Evolutionary conservation across 2,329 filamentous ascomycete species (phyloP), one percentile per base, ranked within the genome.

Genomic region (Cladobotryum mycophilum): DNA sequence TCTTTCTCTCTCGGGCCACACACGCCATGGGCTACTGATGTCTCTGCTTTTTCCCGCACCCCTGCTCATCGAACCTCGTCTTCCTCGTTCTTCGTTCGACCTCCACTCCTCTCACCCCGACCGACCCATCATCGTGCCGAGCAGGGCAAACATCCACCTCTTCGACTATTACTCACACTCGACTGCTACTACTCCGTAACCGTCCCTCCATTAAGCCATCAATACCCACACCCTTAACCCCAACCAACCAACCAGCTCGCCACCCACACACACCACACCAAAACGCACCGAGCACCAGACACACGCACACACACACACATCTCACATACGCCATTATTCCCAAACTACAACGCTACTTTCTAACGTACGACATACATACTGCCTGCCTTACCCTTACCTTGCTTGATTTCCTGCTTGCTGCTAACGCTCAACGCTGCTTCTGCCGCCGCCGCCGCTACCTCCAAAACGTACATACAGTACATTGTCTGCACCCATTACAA

Each of bases 31-130:
- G 6, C 37, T 40, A 15, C 37, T 40, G 14, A n/a, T 40, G 17
- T 40, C 17, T 40, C 37, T 40, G 6, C 37, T 40, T 40, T 18
- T 40, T 40, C 17, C 37, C 17, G n/a, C 17, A n/a, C 37, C 37
- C 17, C 17, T 40, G 14, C n/a, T 40, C 37, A 18, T 40, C 37
- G 37, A 30, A 30, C 25, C 25, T 30, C 25, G 25, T 30, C 25
- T 30, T 55, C 59, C 56, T 53, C 46, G 41, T 33, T 58, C 60
- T 57, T 57, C 54, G 54, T 57, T 57, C 54, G 54, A 54, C 58
- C 25, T 30, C 25, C 25, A 30, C 25, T 30, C 58, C 25, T 30
- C 58, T 56, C 53, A 42, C 53, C 52, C 53, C 49, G 55, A 55
- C 50, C 49, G 42, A 52, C 49, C 25, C 25, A 30, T 30, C 6